Evolutionary conservation across 306 rosid species (phyloP).

Genomic region (Cicer arietinum): DNA sequence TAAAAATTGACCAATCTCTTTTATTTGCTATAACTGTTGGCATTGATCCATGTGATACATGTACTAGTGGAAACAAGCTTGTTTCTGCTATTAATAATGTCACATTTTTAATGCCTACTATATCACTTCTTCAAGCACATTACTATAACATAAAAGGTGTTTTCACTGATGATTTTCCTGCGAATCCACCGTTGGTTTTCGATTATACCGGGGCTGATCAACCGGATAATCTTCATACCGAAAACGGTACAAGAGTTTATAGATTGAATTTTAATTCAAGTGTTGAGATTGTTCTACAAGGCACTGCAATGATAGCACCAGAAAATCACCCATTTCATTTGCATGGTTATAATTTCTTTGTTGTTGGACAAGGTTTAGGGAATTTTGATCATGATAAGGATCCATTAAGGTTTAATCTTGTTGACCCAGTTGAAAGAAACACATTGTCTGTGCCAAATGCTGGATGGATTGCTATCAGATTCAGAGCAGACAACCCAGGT

Average conservation of each 20-base stretch:
- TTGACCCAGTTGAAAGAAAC: slow-evolving; percentile 81
- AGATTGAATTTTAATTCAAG: slow-evolving; percentile 60
- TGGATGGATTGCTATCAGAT: slow-evolving; percentile 84
- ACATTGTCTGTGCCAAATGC: slow-evolving; percentile 67
- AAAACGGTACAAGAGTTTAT: slow-evolving; percentile 63
- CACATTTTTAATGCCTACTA: slow-evolving; percentile 60
- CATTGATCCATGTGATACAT: slow-evolving; percentile 58
- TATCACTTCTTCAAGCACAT: slow-evolving; percentile 78
- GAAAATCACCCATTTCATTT: slow-evolving; percentile 77
- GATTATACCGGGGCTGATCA: slow-evolving; percentile 63
- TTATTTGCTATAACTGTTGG: slow-evolving; percentile 64
- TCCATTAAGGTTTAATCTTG: slow-evolving; percentile 59
- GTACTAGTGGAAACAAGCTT: slow-evolving; percentile 49
- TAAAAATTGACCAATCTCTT: slow-evolving; percentile 60
- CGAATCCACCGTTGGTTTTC: slow-evolving; percentile 57
- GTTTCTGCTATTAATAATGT: slow-evolving; percentile 66
- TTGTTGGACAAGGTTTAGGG: slow-evolving; percentile 70
- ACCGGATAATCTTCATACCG: slow-evolving; percentile 58
- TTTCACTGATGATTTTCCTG: slow-evolving; percentile 71
- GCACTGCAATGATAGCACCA: slow-evolving; percentile 65
- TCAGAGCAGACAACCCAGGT: slow-evolving; percentile 85
- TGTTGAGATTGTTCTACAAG: slow-evolving; percentile 68
- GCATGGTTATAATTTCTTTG: slow-evolving; percentile 75
- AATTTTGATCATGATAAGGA: slow-evolving; percentile 68
- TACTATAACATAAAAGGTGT: slow-evolving; percentile 60